Evolutionary conservation across 257 asterid species (phyloP), one percentile per base, ranked within the genome.

Genomic region (Verbena officinalis): DNA sequence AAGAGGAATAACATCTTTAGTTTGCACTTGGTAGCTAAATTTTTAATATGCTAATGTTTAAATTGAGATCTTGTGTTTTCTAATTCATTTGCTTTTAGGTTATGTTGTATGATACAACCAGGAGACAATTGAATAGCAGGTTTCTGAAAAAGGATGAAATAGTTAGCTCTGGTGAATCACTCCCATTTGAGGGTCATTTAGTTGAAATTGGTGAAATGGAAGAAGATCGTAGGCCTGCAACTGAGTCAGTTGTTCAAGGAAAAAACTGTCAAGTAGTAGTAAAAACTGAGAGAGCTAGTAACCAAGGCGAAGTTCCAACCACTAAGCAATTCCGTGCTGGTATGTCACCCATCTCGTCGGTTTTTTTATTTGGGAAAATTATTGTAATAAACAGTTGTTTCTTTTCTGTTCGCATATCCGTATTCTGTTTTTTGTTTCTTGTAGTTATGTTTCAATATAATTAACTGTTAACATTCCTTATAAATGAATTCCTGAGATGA

Each of bases 121-220:
- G 84, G 80, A 78, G 79, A 73, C 88, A 78, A 71, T 71, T 91
- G 53, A 81, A 71, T 43, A 79, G 87, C 83, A 82, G 80, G 76
- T 86, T 88, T 78, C 78, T 88, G 73, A 88, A 77, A 70, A 81
- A 72, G 68, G 81, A 83, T 74, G 97, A 86, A 75, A 34, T 43
- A 15, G 77, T 91, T 66, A 51, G 62, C 62, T 75, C 85, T 73
- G 97, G 97, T 48, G 80, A 75, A 80, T 79, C 88, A 9, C 70
- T 91, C 22, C 38, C 70, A 42, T 69, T 88, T 69, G 94, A 81
- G 22, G 88, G 94, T 52, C 78, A 86, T 78, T 68, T 83, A 65
- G 95, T 86, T 24, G 95, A 91, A 52, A 74, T 91, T 64, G 97
- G 86, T 70, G 89, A 81, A 71, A 56, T 59, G 48, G 83, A 79